Base-by-base conservation (phyloP, 1,139 yeast genomes). In the Debaryomyces singareniensis region DNA sequence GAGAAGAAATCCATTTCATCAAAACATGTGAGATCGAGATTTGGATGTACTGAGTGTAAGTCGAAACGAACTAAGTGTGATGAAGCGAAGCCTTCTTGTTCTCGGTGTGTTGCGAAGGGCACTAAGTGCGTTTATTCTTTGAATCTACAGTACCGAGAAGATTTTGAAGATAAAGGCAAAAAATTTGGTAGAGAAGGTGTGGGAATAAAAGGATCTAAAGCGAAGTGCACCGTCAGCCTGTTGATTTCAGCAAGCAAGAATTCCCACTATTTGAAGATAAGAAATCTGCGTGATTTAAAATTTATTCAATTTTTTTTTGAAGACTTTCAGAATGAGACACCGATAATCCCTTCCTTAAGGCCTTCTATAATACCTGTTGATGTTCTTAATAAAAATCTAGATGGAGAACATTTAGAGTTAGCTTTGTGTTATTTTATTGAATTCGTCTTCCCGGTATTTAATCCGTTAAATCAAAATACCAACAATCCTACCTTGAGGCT, bases 81-180 rank as follows among this genome's bases (percentile, higher is more conserved):
- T 38, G 74, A 68, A 42, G 33, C 38, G 13, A 66, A 64, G 34
- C 75, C 74, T 1, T 40, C 45, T 5, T 68, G 75, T 34, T 31
- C 51, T 11, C 50, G 60, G 29, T 68, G 75, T 42, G 25, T 37
- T 5, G 46, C 49, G 23, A 51, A 47, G 31, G 51, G 52, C 9
- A 44, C 51, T 12, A 42, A 37, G 6, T 66, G 71, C 41, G 51
- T 49, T 12, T 52, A 61, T 32, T 40, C 38, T 29, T 36, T 48
- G 27, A 42, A 34, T 4, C 40, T 55, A 16, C 56, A 53, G 34
- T 56, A 55, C 33, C 38, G 53, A 26, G 61, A 55, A 29, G 62
- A 56, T 36, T 45, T 53, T 20, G 59, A 54, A 33, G 38, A 36
- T 3, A 41, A 43, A 33, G 62, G 62, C 10, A 51, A 49, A 20